Percentiles rank a stretch among this genome's conserved stretches.
Evolutionary conservation across 208 protist species (phyloP).

Genomic region (Crithidia bombi): DNA sequence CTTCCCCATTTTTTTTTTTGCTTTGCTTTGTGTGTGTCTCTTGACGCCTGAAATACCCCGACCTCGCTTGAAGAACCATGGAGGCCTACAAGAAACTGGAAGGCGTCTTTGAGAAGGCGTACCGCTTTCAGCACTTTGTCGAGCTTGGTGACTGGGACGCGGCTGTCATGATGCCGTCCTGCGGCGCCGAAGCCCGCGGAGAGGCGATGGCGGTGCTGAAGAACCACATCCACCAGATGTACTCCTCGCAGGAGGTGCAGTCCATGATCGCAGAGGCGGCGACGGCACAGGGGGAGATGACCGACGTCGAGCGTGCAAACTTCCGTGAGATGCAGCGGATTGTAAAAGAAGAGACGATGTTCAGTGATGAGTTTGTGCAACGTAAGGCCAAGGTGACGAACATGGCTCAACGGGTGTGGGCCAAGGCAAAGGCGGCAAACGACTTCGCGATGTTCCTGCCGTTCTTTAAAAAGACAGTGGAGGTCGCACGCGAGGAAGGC

Average conservation of each 20-base stretch:
- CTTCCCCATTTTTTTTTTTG: neutral
- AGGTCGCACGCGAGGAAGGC: constrained; percentile 60
- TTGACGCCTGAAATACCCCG: neutral
- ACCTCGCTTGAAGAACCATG: constrained; percentile 26
- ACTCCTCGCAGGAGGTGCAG: constrained; percentile 45
- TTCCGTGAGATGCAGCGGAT: constrained; percentile 65
- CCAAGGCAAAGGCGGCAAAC: constrained; percentile 55
- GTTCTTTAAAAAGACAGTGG: constrained; percentile 67
- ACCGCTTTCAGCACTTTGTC: constrained; percentile 43
- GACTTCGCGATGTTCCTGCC: constrained; percentile 64
- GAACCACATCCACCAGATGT: constrained; percentile 46
- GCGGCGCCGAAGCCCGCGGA: constrained; percentile 53
- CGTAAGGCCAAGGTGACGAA: constrained; percentile 52
- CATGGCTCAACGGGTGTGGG: constrained; percentile 44
- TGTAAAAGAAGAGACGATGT: constrained; percentile 35
- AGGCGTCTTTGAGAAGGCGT: constrained; percentile 40
- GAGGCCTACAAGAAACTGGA: constrained; percentile 54
- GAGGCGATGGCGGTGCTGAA: constrained; percentile 59
- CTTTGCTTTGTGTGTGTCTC: neutral
- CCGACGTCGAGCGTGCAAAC: constrained; percentile 53
- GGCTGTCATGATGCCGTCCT: constrained; percentile 73
- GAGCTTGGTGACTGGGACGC: constrained; percentile 63
- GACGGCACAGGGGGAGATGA: constrained; percentile 29
- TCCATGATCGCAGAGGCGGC: constrained; percentile 38
- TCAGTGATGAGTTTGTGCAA: constrained; percentile 59